Conservation (phyloP, 2,329 filamentous ascomycete genomes). For the Pseudopyrenochaeta lycopersici region DNA sequence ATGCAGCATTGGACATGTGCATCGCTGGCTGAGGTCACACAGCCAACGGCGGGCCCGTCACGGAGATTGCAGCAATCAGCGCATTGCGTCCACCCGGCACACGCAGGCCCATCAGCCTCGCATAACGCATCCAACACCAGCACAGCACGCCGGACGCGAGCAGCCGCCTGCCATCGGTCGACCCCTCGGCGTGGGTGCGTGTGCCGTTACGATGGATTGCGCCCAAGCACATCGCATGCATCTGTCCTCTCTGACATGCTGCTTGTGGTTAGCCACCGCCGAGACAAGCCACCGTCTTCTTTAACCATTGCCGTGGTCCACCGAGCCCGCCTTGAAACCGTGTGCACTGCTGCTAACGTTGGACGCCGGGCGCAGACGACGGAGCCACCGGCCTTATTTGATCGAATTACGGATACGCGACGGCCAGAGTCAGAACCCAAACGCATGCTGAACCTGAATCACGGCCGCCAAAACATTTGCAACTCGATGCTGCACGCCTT, state of each 20-base stretch:
- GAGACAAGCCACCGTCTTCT: slow-evolving; percentile 32
- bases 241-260: slow-evolving; percentile 20
- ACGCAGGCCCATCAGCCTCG: slow-evolving; percentile 34
- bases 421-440: slow-evolving; percentile 21
- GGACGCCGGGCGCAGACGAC: slow-evolving; percentile 17
- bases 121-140: slow-evolving; percentile 11
- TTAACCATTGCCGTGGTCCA: slow-evolving; percentile 25
- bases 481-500: no score
- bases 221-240: slow-evolving; percentile 24
- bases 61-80: slow-evolving; percentile 48
- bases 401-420: slow-evolving; percentile 19
- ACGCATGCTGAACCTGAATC: slow-evolving; percentile 18
- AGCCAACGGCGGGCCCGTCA: slow-evolving; percentile 39
- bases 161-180: slow-evolving; percentile 25
- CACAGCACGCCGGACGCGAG: slow-evolving; percentile 26
- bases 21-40: slow-evolving; percentile 31
- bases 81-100: slow-evolving; percentile 28
- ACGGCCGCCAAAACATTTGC: slow-evolving; percentile 15
- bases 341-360: slow-evolving; percentile 33
- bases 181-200: slow-evolving; percentile 33
- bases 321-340: slow-evolving; percentile 43
- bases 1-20: slow-evolving; percentile 38
- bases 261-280: slow-evolving; percentile 32
- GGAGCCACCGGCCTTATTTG: slow-evolving; percentile 25
- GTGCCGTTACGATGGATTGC: slow-evolving; percentile 37